Conservation (phyloP, 78 protist genomes). For the Pigoraptor vietnamica region DNA sequence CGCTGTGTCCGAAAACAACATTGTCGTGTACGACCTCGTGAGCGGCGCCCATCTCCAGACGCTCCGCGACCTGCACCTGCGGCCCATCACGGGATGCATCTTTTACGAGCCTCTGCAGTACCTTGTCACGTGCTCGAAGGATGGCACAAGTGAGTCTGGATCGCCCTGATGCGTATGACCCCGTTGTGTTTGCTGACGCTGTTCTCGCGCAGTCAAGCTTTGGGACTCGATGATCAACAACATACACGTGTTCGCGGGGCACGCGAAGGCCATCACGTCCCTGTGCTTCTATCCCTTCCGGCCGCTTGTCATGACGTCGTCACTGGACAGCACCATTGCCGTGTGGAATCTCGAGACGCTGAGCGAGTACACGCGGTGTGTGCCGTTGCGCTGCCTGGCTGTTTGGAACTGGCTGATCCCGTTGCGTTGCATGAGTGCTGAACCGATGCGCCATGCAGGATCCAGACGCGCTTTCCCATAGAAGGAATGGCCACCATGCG, state of each 20-base stretch:
- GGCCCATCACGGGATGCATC: background rate
- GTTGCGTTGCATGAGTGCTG: background rate
- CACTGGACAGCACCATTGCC: background rate
- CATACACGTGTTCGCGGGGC: background rate
- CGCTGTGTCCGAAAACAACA: background rate
- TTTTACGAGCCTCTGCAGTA: background rate
- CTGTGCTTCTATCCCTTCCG: background rate
- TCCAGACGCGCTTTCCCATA: background rate
- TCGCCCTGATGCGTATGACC: too few relatives aligned
- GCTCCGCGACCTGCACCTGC: background rate
- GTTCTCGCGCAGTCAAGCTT: background rate
- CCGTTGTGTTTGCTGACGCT: too few relatives aligned
- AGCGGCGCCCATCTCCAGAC: background rate
- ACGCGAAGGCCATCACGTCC: background rate
- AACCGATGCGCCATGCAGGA: background rate
- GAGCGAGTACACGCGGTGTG: background rate
- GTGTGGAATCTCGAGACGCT: background rate
- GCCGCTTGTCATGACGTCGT: background rate
- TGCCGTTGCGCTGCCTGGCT: background rate
- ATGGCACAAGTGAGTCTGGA: background rate
- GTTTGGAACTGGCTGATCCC: background rate
- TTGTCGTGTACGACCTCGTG: background rate
- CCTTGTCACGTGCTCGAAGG: background rate
- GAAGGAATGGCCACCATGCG: background rate
- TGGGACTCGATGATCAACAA: background rate